Conservation (phyloP, 2,329 filamentous ascomycete genomes). For the Aphanocladium album region DNA sequence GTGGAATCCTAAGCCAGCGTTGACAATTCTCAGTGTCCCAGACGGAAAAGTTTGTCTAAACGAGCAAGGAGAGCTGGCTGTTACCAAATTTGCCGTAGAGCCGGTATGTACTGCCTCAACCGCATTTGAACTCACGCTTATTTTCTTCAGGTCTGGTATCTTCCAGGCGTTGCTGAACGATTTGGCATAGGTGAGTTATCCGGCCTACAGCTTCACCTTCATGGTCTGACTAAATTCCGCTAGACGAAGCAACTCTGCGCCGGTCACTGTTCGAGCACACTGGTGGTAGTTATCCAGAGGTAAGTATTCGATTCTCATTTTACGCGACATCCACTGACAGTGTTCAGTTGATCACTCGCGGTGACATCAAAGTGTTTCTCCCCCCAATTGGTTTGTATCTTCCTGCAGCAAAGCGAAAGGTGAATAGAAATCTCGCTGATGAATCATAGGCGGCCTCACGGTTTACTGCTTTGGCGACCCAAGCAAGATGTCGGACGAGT, state of each 20-base stretch:
- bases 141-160: constrained; percentile 60
- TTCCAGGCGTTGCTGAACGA: constrained; percentile 81
- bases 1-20: constrained; percentile 3
- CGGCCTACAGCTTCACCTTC: neutral
- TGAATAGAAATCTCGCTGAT: constrained; percentile 17
- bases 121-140: constrained; percentile 2
- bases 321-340: constrained; percentile 18
- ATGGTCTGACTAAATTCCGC: neutral
- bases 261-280: constrained; percentile 91
- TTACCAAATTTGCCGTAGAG: constrained; percentile 96
- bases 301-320: constrained; percentile 20
- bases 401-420: neutral
- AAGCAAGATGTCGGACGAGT: constrained; percentile 86
- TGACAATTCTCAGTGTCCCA: constrained; percentile 37
- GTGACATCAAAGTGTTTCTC: constrained; percentile 91
- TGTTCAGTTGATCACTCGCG: constrained; percentile 72
- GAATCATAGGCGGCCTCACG: constrained; percentile 65
- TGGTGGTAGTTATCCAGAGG: constrained; percentile 90
- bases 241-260: constrained; percentile 79
- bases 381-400: constrained; percentile 70
- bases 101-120: constrained; percentile 60
- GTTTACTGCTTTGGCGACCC: constrained; percentile 97
- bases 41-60: constrained; percentile 93
- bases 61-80: constrained; percentile 76
- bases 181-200: constrained; percentile 71